These are phyloP conservation scores for Penicillium italicum DNA, from an alignment of 2,329 filamentous ascomycete species.

Conservation along the genomic window DNA sequence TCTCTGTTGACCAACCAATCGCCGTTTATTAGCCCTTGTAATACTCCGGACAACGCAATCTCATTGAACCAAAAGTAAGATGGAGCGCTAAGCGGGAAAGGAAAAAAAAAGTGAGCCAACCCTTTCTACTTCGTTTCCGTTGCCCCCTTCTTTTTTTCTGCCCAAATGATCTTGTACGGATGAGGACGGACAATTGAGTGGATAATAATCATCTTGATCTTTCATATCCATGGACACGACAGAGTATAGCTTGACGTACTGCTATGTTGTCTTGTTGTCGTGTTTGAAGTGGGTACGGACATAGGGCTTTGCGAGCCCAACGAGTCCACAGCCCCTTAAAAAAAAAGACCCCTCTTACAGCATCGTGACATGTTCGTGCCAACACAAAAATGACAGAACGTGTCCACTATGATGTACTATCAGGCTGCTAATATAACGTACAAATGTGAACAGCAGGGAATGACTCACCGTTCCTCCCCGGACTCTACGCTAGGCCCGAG, in stretches of 20 bases:
- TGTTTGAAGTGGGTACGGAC: neutral
- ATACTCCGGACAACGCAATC: neutral
- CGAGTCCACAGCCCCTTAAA: neutral
- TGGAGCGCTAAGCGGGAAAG: neutral
- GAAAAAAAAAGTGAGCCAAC: neutral
- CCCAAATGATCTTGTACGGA: neutral
- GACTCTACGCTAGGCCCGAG: neutral
- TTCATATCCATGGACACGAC: neutral
- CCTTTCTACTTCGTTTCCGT: neutral
- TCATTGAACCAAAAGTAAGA: neutral
- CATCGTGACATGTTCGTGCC: neutral
- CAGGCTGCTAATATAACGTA: neutral
- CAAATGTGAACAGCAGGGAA: neutral
- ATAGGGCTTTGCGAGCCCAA: neutral
- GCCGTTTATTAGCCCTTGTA: neutral
- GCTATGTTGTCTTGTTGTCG: neutral
- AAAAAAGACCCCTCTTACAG: neutral
- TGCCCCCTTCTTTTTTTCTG: neutral
- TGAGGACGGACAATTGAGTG: neutral
- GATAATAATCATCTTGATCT: neutral
- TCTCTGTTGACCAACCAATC: neutral
- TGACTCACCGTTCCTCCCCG: conserved; percentile 10
- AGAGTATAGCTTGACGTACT: neutral
- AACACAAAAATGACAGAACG: neutral
- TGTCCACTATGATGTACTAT: neutral